These are phyloP conservation scores for Aspergillus texensis DNA, from an alignment of 2,329 filamentous ascomycete species.

Conservation along the genomic window DNA sequence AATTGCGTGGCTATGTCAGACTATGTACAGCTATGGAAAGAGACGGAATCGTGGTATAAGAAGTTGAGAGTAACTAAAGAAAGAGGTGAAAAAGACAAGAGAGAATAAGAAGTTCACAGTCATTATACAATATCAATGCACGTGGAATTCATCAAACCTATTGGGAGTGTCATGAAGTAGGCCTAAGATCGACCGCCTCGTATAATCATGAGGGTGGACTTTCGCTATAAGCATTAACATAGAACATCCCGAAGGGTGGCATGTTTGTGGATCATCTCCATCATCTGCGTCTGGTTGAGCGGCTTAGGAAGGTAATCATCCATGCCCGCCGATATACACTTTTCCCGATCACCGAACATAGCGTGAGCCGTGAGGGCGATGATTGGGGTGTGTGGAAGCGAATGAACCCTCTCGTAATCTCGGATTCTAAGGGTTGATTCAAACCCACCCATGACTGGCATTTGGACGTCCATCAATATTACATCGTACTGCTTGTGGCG, in stretches of 20 bases:
- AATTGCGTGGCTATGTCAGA: neutral
- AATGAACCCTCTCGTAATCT: slow-evolving; percentile 79
- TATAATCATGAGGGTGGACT: neutral
- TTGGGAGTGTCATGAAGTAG: neutral
- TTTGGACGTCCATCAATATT: slow-evolving; percentile 95
- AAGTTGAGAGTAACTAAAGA: neutral
- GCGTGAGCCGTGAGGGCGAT: slow-evolving; percentile 92
- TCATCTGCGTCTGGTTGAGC: slow-evolving; percentile 86
- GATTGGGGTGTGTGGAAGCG: slow-evolving; percentile 79
- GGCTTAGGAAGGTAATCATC: slow-evolving; percentile 95
- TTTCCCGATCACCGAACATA: slow-evolving; percentile 93
- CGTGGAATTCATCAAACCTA: neutral
- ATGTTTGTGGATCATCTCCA: slow-evolving; percentile 41
- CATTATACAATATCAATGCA: neutral
- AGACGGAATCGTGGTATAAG: neutral
- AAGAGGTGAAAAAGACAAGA: neutral
- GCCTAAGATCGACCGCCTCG: neutral
- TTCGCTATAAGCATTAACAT: neutral
- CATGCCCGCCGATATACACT: slow-evolving; percentile 95
- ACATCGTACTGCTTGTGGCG: slow-evolving; percentile 87
- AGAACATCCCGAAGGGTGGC: neutral
- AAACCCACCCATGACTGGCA: slow-evolving; percentile 97
- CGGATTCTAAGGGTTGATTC: slow-evolving; percentile 91
- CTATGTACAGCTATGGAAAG: neutral
- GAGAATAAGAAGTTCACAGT: neutral